Base-by-base conservation (phyloP, 2,329 filamentous ascomycete genomes). In the Fusarium poae region DNA sequence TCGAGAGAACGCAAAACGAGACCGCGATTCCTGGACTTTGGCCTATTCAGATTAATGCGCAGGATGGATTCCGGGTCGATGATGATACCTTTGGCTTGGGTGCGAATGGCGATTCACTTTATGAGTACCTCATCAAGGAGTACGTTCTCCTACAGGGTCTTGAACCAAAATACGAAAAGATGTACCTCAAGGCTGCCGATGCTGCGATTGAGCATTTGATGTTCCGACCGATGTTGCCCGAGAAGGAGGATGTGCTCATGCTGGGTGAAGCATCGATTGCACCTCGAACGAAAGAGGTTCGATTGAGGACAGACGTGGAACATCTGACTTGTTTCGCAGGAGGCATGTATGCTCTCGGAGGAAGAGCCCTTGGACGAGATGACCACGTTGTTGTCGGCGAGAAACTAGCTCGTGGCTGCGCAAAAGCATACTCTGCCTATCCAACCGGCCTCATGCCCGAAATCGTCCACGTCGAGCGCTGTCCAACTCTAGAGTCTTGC, bases 41-140 rank as follows among this genome's bases (percentile, higher is more conserved):
- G 87, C 88, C 89, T 0, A 78, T 86, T 0, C 76, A 81, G 8
- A 77, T 90, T 16, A 86, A 93, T 75, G 72, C 73, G 0, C 58
- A 58, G 21, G 57, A 68, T 0, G 70, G 66, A 1, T 74, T 74
- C 27, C n/a, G 43, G 8, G 55, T 66, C 6, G 85, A 75, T 80
- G 67, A 62, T n/a, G 77, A 79, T 15, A 76, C 52, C 0, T 87
- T 83, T 65, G 73, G 72, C 46, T 76, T 77, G 35, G 86, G 85
- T 15, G 85, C 82, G 15, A 84, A 85, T 78, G 81, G 84, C 6
- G 86, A 88, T 69, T 87, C 85, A 10, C 76, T 86, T 1, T 89
- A 88, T 62, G 86, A 89, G 72, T 94, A 94, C 73, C 85, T 92
- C 65, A 83, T 86, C 3, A 81, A 93, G 75, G 83, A 91, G 74